Evolutionary conservation across 495 filamentous ascomycete species (phyloP).

Genomic region (Hyphodiscus hymeniophilus): DNA sequence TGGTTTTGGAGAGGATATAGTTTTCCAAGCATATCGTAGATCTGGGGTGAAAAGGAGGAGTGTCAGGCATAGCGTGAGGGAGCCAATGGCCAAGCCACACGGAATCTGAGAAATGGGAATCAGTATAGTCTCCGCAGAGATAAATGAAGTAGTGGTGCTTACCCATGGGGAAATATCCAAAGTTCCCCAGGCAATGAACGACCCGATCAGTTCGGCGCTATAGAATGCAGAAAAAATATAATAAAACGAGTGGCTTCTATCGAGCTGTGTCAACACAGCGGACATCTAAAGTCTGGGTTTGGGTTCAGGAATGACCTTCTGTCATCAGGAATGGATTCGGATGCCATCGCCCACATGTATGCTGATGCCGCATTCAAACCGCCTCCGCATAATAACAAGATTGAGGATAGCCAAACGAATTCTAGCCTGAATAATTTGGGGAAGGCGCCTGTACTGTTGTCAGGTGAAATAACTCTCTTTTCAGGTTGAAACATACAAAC

Average conservation of each 20-base stretch:
- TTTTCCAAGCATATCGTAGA: background rate
- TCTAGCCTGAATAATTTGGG: slow-evolving; percentile 12
- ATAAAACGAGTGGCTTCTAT: slow-evolving; percentile 20
- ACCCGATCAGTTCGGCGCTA: slow-evolving; percentile 17
- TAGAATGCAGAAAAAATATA: slow-evolving; percentile 25
- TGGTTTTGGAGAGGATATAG: background rate
- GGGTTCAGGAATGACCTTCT: slow-evolving; percentile 7
- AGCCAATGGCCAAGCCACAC: slow-evolving; percentile 11
- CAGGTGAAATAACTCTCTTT: slow-evolving; percentile 1
- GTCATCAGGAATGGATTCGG: slow-evolving; percentile 13
- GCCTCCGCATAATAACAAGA: slow-evolving; percentile 18
- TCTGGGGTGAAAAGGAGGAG: slow-evolving; percentile 10
- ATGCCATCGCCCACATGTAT: slow-evolving; percentile 24
- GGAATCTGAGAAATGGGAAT: too few species aligned
- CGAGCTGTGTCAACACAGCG: background rate
- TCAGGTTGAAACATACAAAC: slow-evolving; percentile 15
- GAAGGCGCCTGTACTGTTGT: slow-evolving; percentile 14
- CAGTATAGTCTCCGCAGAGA: too few species aligned
- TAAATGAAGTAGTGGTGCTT: too few species aligned
- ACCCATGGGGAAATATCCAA: slow-evolving; percentile 22
- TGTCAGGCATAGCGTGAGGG: slow-evolving; percentile 8
- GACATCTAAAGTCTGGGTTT: background rate
- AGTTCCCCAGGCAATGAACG: slow-evolving; percentile 15
- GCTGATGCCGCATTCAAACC: slow-evolving; percentile 19
- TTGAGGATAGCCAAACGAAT: slow-evolving; percentile 21